Evolutionary conservation across 441 rosid species (phyloP).

Genomic region (Kokia cookei): DNA sequence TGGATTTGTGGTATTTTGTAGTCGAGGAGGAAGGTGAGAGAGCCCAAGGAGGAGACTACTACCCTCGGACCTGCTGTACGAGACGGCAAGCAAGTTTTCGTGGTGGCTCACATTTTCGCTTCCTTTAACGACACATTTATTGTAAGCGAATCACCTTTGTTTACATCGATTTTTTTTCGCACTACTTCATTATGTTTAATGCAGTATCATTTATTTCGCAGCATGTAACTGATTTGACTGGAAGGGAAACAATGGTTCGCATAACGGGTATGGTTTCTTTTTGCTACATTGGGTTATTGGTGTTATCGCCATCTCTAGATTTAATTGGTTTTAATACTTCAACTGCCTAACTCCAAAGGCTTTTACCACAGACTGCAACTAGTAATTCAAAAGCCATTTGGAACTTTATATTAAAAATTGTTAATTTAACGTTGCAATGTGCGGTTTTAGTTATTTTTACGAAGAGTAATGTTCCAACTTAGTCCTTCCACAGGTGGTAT

Average conservation of each 20-base stretch:
- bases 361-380: not conserved
- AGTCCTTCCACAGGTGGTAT: constrained; percentile 36
- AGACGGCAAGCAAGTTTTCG: constrained; percentile 63
- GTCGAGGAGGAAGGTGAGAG: constrained; percentile 49
- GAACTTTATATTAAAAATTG: not conserved
- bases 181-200: not conserved
- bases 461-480: not conserved
- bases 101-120: constrained; percentile 64
- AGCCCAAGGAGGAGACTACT: constrained; percentile 63
- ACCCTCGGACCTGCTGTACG: constrained; percentile 62
- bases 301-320: not conserved
- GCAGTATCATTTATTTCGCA: constrained; percentile 8
- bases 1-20: constrained; percentile 9
- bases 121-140: constrained; percentile 71
- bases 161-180: not conserved
- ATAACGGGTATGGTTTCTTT: constrained; percentile 32
- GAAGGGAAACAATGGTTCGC: not conserved
- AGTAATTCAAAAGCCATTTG: not conserved
- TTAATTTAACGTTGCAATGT: not conserved
- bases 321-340: not conserved
- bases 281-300: not conserved
- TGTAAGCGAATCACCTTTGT: constrained; percentile 17
- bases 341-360: not conserved
- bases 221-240: constrained; percentile 43
- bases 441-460: too few species aligned